These are phyloP conservation scores for Fraxinus baroniana DNA, from an alignment of 305 asterid species.

Conservation along the genomic window DNA sequence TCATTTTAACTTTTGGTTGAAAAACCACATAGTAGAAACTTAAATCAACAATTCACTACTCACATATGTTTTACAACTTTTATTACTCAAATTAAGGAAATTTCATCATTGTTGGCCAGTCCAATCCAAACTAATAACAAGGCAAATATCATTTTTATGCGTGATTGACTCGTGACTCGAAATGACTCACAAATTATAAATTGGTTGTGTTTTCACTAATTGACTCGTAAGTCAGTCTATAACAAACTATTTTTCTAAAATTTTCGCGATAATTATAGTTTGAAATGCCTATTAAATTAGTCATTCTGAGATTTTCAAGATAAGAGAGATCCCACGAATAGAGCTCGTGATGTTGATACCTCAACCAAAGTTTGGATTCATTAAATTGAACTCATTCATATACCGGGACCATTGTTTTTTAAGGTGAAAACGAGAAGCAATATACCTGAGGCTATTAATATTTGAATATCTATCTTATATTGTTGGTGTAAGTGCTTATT, in stretches of 20 bases:
- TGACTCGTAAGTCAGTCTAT: not conserved
- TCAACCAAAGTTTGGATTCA: conserved; percentile 13
- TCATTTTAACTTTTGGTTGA: not conserved
- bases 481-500: not conserved
- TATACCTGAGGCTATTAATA: not conserved
- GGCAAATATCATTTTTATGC: not conserved
- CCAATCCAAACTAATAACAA: not conserved
- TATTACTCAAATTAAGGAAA: not conserved
- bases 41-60: not conserved
- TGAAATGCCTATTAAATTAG: not conserved
- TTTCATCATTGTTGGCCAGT: not conserved
- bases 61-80: too few relatives aligned
- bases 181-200: not conserved
- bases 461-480: not conserved
- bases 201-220: not conserved
- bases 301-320: not conserved
- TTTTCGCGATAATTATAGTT: not conserved
- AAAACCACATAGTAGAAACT: not conserved
- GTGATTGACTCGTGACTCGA: not conserved
- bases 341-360: conserved; percentile 5
- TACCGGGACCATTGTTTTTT: not conserved
- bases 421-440: not conserved
- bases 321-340: not conserved
- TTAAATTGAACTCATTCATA: conserved; percentile 11
- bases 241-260: not conserved